These are phyloP conservation scores for Laburnicola sp. DNA, from an alignment of 2,329 filamentous ascomycete species.

Conservation along the genomic window DNA sequence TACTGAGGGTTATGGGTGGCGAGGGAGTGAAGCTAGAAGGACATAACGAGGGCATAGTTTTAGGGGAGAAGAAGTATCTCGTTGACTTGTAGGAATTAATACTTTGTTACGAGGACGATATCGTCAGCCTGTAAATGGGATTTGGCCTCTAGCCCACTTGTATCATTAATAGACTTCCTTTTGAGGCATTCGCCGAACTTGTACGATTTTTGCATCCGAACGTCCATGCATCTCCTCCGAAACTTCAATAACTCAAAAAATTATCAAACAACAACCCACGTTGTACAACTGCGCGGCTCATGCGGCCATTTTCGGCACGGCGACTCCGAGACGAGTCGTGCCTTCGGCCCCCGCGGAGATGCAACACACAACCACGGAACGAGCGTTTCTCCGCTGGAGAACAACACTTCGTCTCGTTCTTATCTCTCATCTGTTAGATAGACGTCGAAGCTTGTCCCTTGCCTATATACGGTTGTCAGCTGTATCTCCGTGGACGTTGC, in stretches of 20 bases:
- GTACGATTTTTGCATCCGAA: too few relatives aligned
- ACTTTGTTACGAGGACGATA: too few relatives aligned
- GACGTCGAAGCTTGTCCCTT: background rate
- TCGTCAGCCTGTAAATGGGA: too few relatives aligned
- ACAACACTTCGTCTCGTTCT: conserved; percentile 1
- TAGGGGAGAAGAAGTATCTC: conserved; percentile 14
- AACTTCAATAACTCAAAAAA: too few relatives aligned
- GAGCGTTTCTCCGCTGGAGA: conserved; percentile 6
- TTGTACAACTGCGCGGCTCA: background rate
- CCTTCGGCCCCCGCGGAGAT: conserved; percentile 2
- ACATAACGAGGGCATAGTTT: background rate
- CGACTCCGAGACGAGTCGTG: background rate
- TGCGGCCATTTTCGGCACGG: background rate
- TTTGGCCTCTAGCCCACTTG: too few relatives aligned
- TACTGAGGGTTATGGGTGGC: conserved; percentile 14
- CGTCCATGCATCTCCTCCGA: too few relatives aligned
- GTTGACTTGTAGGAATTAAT: conserved; percentile 2
- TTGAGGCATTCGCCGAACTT: too few relatives aligned
- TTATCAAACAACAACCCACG: too few relatives aligned
- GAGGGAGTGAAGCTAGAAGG: conserved; percentile 10
- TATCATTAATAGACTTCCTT: too few relatives aligned
- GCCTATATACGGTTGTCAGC: background rate
- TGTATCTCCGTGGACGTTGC: background rate
- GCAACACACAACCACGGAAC: conserved; percentile 1
- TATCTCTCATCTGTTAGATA: background rate